These are phyloP conservation scores for Tolypocladium nubicola DNA, from an alignment of 2,329 filamentous ascomycete species.

Conservation along the genomic window DNA sequence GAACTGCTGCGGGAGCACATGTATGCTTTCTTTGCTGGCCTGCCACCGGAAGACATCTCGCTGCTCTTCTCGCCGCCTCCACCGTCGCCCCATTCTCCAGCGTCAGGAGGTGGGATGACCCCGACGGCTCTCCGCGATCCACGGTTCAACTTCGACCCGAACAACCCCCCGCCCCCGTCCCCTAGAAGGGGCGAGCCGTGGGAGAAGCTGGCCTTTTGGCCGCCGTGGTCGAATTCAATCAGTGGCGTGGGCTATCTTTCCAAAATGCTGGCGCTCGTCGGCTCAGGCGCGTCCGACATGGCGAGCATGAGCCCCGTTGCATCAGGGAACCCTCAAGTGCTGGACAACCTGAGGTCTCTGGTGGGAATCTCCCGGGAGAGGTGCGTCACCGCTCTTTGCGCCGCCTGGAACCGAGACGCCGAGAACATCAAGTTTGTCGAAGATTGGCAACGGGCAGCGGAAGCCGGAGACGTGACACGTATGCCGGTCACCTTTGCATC, in stretches of 20 bases:
- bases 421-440: constrained; percentile 88
- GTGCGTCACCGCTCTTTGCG: constrained; percentile 74
- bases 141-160: constrained; percentile 70
- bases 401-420: constrained; percentile 86
- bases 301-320: constrained; percentile 61
- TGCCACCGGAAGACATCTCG: constrained; percentile 85
- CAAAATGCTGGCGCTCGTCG: constrained; percentile 70
- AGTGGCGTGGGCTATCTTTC: constrained; percentile 87
- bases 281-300: constrained; percentile 81
- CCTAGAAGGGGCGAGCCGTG: constrained; percentile 73
- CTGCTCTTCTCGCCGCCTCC: constrained; percentile 74
- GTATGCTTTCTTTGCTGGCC: constrained; percentile 72
- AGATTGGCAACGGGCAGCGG: constrained; percentile 79
- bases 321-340: constrained; percentile 39
- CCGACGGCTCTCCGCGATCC: constrained; percentile 54
- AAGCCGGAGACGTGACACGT: constrained; percentile 76
- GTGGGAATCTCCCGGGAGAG: constrained; percentile 74
- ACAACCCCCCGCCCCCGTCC: constrained; percentile 64
- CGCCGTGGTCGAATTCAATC: constrained; percentile 81
- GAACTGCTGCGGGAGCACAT: constrained; percentile 72
- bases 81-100: constrained; percentile 49
- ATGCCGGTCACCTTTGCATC: constrained; percentile 81
- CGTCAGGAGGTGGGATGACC: constrained; percentile 28
- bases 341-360: constrained; percentile 65
- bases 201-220: constrained; percentile 96